Evolutionary conservation across 2,329 filamentous ascomycete species (phyloP).

Genomic region (Trichoderma sp.): DNA sequence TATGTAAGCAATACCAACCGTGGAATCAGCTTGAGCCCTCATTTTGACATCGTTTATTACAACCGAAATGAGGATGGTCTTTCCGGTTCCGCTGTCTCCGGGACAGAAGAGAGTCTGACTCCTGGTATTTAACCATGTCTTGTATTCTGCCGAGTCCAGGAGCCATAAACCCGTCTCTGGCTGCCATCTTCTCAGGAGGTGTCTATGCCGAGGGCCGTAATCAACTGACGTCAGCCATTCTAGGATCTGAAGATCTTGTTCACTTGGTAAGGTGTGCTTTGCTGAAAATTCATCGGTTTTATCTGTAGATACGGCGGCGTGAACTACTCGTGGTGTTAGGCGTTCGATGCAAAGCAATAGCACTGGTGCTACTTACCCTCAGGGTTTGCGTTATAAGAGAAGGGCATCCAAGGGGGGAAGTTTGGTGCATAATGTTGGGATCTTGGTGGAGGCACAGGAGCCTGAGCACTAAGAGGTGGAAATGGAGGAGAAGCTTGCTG

Average conservation of each 20-base stretch:
- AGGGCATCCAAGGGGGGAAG: too few species aligned
- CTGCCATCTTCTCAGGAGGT: conserved; percentile 44
- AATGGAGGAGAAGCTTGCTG: too few species aligned
- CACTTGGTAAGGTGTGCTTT: background rate
- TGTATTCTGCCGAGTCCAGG: conserved; percentile 44
- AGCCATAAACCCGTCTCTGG: conserved; percentile 52
- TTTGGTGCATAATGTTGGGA: too few species aligned
- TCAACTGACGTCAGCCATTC: conserved; percentile 47
- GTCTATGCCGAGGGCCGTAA: conserved; percentile 45
- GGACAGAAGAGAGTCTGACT: conserved; percentile 48
- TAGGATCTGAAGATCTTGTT: conserved; percentile 31
- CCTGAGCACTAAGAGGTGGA: too few species aligned
- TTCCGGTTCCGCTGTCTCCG: conserved; percentile 54
- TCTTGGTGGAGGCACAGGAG: too few species aligned
- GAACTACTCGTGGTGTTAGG: background rate
- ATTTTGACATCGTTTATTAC: conserved; percentile 46
- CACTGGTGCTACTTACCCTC: background rate
- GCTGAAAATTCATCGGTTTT: background rate
- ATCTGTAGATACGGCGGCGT: too few species aligned
- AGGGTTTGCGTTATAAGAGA: too few species aligned
- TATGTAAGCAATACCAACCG: conserved; percentile 48
- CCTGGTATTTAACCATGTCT: conserved; percentile 37
- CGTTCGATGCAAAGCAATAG: too few species aligned
- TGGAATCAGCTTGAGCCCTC: conserved; percentile 31
- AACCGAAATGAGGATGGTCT: conserved; percentile 51